These are phyloP conservation scores for Colletotrichum sp. DNA, from an alignment of 2,329 filamentous ascomycete species.

Conservation along the genomic window DNA sequence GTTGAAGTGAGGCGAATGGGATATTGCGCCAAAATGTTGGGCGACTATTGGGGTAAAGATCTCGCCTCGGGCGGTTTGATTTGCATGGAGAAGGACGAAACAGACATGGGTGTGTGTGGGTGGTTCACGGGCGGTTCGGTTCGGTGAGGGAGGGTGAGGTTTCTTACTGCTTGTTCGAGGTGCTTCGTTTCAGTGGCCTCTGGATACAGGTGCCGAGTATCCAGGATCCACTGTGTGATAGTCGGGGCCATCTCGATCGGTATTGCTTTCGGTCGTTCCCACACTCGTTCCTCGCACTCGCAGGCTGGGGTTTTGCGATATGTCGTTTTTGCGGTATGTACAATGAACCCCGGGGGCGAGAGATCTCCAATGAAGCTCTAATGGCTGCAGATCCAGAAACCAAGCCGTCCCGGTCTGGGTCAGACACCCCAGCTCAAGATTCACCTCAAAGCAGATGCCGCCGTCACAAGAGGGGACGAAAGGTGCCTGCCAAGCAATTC, in stretches of 20 bases:
- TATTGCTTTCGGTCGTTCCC: conserved; percentile 2
- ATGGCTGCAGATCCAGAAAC: not conserved
- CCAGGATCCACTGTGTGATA: conserved; percentile 65
- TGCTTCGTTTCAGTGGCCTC: conserved; percentile 51
- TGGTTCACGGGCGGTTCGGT: not conserved
- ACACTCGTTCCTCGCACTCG: not conserved
- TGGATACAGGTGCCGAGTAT: conserved; percentile 65
- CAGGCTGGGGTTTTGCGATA: not conserved
- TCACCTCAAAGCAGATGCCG: not conserved
- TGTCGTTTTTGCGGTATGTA: not conserved
- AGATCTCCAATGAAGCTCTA: not conserved
- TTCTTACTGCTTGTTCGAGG: conserved; percentile 48
- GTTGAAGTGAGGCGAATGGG: not conserved
- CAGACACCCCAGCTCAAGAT: not conserved
- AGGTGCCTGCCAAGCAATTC: conserved; percentile 1
- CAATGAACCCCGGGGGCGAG: not conserved
- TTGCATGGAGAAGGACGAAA: not conserved
- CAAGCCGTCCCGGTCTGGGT: not conserved
- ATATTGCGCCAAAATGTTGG: not conserved
- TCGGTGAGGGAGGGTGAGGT: not conserved
- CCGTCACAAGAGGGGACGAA: conserved; percentile 1
- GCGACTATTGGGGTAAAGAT: not conserved
- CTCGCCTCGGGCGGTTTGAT: not conserved
- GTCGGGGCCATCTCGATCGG: conserved; percentile 27
- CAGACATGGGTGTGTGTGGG: not conserved